Evolutionary conservation across 2,329 filamentous ascomycete species (phyloP), one percentile per base, ranked within the genome.

Genomic region (Colletotrichum sp.): DNA sequence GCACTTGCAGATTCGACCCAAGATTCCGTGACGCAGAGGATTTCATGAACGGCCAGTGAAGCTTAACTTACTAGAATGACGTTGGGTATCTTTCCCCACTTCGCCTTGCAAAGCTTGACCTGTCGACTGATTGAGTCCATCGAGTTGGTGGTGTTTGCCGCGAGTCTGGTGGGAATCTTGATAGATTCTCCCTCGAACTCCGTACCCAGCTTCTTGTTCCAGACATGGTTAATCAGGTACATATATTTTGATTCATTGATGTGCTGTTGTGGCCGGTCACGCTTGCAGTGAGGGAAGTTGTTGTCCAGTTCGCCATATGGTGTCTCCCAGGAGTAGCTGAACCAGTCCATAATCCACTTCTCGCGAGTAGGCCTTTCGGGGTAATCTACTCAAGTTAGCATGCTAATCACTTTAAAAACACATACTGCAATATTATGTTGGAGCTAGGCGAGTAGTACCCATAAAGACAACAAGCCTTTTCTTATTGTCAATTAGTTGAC

Each of bases 361-460:
- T 28, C 16, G 9, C 57, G 24, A 0, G 1, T 30, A 13, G 57
- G 5, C 57, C 1, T 30, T 49, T n/a, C 39, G 39, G 39, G 18
- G 9, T 49, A 49, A 49, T 49, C 39, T 49, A 0, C 39, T 49
- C 0, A 12, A 44, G 18, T 44, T n/a, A 49, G 39, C 18, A 49
- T 49, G 9, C 0, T 49, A 0, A 12, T 49, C 18, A 49, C 39
- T 4, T 6, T n/a, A 6, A 6, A 49, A 49, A n/a, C 18, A 7
- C 0, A 49, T 49, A 12, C 18, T 0, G 0, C 18, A n/a, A 12
- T 12, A 0, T 12, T 12, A n/a, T 49, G 2, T 49, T 2, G 9
- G 39, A 10, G 0, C 18, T n/a, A 0, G 39, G 9, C 5, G 39
- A n/a, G 2, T 44, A 2, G 18, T 49, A 60, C 57, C 57, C 15